These are phyloP conservation scores for Globisporangium radiosum DNA, from an alignment of 352 stramenopile genomes.

Conservation along the genomic window DNA sequence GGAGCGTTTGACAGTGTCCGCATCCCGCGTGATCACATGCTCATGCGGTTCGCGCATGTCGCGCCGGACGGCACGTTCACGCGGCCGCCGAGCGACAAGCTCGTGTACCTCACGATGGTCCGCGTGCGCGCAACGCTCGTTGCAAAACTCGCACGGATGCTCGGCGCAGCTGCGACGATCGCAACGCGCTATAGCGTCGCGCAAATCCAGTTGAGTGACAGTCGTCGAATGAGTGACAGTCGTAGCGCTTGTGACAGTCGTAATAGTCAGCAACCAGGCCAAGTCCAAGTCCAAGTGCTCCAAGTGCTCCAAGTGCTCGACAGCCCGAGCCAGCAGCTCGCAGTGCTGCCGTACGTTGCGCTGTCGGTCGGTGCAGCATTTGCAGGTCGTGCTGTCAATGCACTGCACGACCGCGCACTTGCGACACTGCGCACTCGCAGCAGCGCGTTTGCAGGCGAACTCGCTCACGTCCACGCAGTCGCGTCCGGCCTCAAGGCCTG, in stretches of 20 bases:
- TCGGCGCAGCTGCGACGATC: slow-evolving; percentile 91
- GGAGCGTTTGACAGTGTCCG: slow-evolving; percentile 77
- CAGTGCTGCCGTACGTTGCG: slow-evolving; percentile 30
- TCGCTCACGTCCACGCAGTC: slow-evolving; percentile 26
- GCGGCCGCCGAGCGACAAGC: slow-evolving; percentile 55
- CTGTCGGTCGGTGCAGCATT: slow-evolving; percentile 38
- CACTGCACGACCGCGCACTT: slow-evolving; percentile 20
- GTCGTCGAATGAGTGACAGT: background rate
- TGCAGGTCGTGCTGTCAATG: slow-evolving; percentile 14
- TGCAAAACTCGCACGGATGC: slow-evolving; percentile 27
- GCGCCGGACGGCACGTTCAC: slow-evolving; percentile 48
- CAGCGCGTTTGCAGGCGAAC: slow-evolving; percentile 16
- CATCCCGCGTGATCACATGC: slow-evolving; percentile 71
- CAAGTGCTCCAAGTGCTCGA: slow-evolving; percentile 90
- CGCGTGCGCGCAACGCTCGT: slow-evolving; percentile 69
- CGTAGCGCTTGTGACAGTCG: background rate
- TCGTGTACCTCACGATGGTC: slow-evolving; percentile 82
- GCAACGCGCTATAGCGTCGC: slow-evolving; percentile 93
- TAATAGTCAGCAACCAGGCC: too few species aligned
- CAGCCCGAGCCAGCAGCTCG: slow-evolving; percentile 92
- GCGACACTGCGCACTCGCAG: slow-evolving; percentile 15
- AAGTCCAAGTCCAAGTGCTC: slow-evolving; percentile 86
- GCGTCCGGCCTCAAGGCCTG: slow-evolving; percentile 38
- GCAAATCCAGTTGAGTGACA: slow-evolving; percentile 65
- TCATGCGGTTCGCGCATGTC: slow-evolving; percentile 46